Base-by-base conservation (phyloP, 108 stramenopile genomes). In the Schizochytrium sp. region DNA sequence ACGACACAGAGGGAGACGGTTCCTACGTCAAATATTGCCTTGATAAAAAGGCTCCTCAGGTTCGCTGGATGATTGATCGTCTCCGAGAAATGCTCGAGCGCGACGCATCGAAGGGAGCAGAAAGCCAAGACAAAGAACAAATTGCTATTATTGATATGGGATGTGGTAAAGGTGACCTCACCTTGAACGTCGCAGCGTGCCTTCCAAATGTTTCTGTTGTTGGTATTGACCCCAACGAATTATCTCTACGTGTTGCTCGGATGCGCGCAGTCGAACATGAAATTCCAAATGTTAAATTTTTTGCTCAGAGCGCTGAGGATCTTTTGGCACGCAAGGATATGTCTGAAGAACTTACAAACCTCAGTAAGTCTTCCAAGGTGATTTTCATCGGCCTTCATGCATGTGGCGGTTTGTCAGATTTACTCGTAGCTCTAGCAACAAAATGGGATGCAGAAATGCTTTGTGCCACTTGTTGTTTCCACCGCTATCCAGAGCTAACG, bases 11-110 rank as follows among this genome's bases (percentile, higher is more conserved):
- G 12, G 61, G 61, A 38, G 61, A 64, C 19, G 61, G 61, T 42
- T 64, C 61, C 17, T 64, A 64, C 61, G 61, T 83, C 73, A 53
- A 83, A 50, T 83, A 83, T 83, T 53, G 46, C 53, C 73, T 47
- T 8, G 49, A 53, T 28, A 83, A 83, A 50, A 83, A 83, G 19
- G 73, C 28, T 7, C 73, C 73, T 53, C 73, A 83, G 17, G 50
- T 83, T 4, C 73, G 73, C 4, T 83, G 73, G 73, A 83, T 83
- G 73, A 47, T 83, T 8, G 49, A 83, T 53, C 49, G 46, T 53
- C 13, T 83, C 28, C 46, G 40, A 19, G 49, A 53, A 7, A 83
- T 83, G 73, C 73, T 83, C 44, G 12, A 42, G 4, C 41, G 19
- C 61, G 61, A 13, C 17, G 61, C 8, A 4, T 4, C 41, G 7